phyloP scores from a whole-genome alignment of 2,329 filamentous ascomycete genomes.

The Nakataea oryzae region DNA sequence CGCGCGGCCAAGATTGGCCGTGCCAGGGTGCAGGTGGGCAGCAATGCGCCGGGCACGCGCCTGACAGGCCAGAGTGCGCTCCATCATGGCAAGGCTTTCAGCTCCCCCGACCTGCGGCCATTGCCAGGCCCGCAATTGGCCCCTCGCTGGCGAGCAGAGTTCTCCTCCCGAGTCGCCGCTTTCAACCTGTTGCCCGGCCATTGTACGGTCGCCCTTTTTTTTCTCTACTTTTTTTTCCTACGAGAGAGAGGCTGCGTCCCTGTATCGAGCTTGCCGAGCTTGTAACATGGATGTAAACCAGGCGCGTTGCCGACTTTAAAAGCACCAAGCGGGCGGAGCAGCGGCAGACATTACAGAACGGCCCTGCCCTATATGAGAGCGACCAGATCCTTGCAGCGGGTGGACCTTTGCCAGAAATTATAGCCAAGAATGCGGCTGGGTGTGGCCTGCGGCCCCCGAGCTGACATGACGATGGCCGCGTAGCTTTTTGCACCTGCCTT shows the following conservation, averaged over 20 bases:
- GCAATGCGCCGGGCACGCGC: background rate
- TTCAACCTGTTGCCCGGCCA: background rate
- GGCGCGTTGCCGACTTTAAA: too few relatives aligned
- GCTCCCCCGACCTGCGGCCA: too few relatives aligned
- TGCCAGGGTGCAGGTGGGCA: background rate
- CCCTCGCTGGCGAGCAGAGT: background rate
- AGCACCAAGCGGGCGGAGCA: too few relatives aligned
- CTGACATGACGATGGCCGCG: background rate
- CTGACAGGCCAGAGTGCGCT: background rate
- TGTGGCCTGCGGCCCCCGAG: too few relatives aligned
- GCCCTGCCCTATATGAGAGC: background rate
- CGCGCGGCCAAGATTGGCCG: too few relatives aligned
- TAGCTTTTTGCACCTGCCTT: too few relatives aligned
- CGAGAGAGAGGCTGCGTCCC: background rate
- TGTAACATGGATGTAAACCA: background rate
- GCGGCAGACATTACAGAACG: too few relatives aligned
- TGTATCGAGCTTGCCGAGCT: background rate
- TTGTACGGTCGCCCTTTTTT: background rate
- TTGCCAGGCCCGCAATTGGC: background rate
- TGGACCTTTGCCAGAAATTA: too few relatives aligned
- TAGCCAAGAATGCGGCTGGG: too few relatives aligned
- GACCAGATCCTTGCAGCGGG: too few relatives aligned
- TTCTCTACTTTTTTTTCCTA: too few relatives aligned
- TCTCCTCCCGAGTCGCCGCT: background rate
- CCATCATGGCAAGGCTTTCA: background rate